phyloP scores from a whole-genome alignment of 2,329 filamentous ascomycete species.

The Xylaria sp. region DNA sequence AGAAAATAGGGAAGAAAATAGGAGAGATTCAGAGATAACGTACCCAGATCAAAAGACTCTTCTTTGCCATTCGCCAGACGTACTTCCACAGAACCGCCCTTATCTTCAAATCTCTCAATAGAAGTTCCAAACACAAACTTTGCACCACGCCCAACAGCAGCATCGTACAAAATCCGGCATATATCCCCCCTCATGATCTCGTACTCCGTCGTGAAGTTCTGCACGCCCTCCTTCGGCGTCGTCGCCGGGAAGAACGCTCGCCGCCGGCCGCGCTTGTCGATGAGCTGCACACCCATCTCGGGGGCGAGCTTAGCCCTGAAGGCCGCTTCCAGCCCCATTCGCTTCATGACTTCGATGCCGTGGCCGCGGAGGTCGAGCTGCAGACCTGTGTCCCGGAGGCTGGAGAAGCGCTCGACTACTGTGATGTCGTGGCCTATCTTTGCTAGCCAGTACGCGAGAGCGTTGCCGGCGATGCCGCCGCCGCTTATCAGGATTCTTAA shows the following conservation, averaged over 20 bases:
- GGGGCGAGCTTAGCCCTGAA: constrained; percentile 50
- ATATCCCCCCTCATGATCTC: constrained; percentile 63
- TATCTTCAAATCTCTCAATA: constrained; percentile 38
- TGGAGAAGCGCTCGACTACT: constrained; percentile 48
- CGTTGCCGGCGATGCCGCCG: constrained; percentile 46
- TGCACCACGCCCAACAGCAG: constrained; percentile 34
- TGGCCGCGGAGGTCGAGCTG: constrained; percentile 61
- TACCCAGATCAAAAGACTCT: constrained; percentile 52
- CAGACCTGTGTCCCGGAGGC: constrained; percentile 54
- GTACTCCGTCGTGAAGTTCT: constrained; percentile 52
- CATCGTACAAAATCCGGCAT: constrained; percentile 49
- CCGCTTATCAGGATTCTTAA: constrained; percentile 46
- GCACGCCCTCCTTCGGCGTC: constrained; percentile 38
- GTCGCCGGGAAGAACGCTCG: constrained; percentile 49
- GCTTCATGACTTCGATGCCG: constrained; percentile 55
- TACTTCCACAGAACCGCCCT: constrained; percentile 30
- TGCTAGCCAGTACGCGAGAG: constrained; percentile 57
- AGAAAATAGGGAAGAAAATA: neutral
- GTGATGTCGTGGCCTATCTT: constrained; percentile 47
- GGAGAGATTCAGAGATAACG: neutral
- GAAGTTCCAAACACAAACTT: constrained; percentile 42
- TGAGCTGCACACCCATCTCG: constrained; percentile 53
- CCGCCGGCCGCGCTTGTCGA: constrained; percentile 47
- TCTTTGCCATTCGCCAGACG: constrained; percentile 50
- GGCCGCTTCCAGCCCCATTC: constrained; percentile 56